phyloP scores from a whole-genome alignment of 208 protist genomes.

The Leishmania arabica region DNA sequence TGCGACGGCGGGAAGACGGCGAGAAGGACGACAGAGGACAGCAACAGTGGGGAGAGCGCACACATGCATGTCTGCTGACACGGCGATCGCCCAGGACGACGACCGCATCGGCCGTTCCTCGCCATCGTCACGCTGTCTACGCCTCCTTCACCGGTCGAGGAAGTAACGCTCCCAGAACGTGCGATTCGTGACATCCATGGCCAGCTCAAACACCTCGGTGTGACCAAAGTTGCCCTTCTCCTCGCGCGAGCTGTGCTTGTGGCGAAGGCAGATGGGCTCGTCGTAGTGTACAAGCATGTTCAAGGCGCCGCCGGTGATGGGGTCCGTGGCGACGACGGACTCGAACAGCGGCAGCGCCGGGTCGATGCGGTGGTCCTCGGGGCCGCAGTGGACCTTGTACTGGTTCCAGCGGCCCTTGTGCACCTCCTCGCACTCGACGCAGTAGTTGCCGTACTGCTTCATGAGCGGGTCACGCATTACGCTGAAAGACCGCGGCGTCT shows the following conservation, averaged over 20 bases:
- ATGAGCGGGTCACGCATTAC: constrained; percentile 60
- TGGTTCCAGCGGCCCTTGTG: constrained; percentile 67
- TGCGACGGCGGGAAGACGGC: not conserved
- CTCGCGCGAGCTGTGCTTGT: constrained; percentile 66
- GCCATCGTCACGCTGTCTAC: not conserved
- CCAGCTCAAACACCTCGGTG: constrained; percentile 78
- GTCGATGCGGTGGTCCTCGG: constrained; percentile 72
- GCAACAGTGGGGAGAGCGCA: not conserved
- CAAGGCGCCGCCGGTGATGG: constrained; percentile 26
- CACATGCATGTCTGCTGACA: not conserved
- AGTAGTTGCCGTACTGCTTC: constrained; percentile 60
- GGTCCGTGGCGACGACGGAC: constrained; percentile 43
- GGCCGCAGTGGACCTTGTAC: constrained; percentile 59
- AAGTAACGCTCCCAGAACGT: constrained; percentile 75
- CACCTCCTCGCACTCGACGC: constrained; percentile 39
- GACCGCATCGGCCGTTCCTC: not conserved
- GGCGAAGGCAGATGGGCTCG: constrained; percentile 67
- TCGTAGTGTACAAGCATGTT: constrained; percentile 62
- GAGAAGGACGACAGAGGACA: not conserved
- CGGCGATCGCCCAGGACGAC: not conserved
- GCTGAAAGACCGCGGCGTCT: constrained; percentile 54
- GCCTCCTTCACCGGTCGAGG: constrained; percentile 55
- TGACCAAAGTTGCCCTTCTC: constrained; percentile 59
- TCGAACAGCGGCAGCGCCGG: constrained; percentile 50
- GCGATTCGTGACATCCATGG: constrained; percentile 53